A percentile compares a stretch with the other conserved stretches of the same genome.
phyloP scores from a whole-genome alignment of 805 yeast species.

The Pichia scutulata region DNA sequence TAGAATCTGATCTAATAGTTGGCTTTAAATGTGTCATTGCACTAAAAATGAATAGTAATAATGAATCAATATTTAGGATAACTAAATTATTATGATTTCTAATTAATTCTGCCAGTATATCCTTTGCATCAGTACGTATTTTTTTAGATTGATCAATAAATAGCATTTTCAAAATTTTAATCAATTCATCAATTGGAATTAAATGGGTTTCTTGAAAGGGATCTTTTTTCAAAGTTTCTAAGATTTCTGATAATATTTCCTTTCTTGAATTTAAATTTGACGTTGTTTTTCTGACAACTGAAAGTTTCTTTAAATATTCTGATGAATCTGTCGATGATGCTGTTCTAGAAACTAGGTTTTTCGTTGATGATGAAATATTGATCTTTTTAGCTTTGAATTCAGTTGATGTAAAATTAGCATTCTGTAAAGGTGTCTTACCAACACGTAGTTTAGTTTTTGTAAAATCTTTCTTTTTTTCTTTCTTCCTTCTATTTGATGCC shows the following conservation, averaged over 20 bases:
- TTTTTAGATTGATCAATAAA: slow-evolving; percentile 56
- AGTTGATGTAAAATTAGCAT: slow-evolving; percentile 76
- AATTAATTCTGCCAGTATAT: slow-evolving; percentile 7
- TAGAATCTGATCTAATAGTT: slow-evolving; percentile 66
- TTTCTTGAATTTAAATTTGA: slow-evolving; percentile 16
- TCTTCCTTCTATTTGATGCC: slow-evolving; percentile 51
- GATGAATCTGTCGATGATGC: background rate
- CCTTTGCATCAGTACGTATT: slow-evolving; percentile 33
- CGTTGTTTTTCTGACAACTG: slow-evolving; percentile 52
- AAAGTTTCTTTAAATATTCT: slow-evolving; percentile 44
- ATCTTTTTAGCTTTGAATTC: slow-evolving; percentile 67
- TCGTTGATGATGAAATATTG: slow-evolving; percentile 27
- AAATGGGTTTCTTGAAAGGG: slow-evolving; percentile 29
- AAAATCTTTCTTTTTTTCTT: slow-evolving; percentile 67
- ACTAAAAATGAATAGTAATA: slow-evolving; percentile 71
- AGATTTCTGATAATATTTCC: slow-evolving; percentile 14
- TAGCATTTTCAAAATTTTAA: slow-evolving; percentile 53
- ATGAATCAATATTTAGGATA: slow-evolving; percentile 49
- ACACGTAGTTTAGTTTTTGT: slow-evolving; percentile 74
- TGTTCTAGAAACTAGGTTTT: slow-evolving; percentile 1
- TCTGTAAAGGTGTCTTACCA: slow-evolving; percentile 70
- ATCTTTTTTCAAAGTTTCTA: slow-evolving; percentile 9
- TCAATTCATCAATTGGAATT: slow-evolving; percentile 47
- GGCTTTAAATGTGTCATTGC: slow-evolving; percentile 91
- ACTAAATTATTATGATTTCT: slow-evolving; percentile 28